phyloP scores from a whole-genome alignment of 116 monocot genomes.

The Thalassia testudinum region DNA sequence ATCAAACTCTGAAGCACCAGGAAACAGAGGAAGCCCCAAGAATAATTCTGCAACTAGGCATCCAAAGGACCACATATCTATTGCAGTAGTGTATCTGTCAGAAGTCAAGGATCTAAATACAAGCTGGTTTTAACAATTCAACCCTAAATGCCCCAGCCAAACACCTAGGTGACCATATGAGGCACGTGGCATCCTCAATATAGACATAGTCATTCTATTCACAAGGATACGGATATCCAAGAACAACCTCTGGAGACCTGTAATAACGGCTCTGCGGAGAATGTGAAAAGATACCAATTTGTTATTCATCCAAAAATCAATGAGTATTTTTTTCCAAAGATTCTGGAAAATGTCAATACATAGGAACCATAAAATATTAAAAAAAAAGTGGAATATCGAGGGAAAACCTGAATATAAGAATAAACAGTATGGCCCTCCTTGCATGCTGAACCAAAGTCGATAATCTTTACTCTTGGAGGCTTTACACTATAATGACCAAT shows the following conservation, averaged over 20 bases:
- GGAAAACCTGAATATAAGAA: conserved; percentile 97
- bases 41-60: conserved; percentile 92
- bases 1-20: conserved; percentile 94
- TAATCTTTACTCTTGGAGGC: conserved; percentile 75
- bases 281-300: not conserved
- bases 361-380: too few relatives aligned
- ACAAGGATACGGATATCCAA: conserved; percentile 95
- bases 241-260: conserved; percentile 95
- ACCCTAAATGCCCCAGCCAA: not conserved
- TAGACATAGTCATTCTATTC: not conserved
- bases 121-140: too few relatives aligned
- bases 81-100: conserved; percentile 77
- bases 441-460: conserved; percentile 99
- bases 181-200: too few relatives aligned
- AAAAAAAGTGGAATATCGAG: not conserved
- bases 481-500: conserved; percentile 30
- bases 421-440: conserved; percentile 78
- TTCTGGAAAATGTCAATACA: too few relatives aligned
- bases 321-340: too few relatives aligned
- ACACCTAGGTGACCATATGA: not conserved
- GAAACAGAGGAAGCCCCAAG: conserved; percentile 85
- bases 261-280: conserved; percentile 88
- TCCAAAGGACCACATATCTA: conserved; percentile 99
- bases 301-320: too few relatives aligned
- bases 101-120: conserved; percentile 24